Evolutionary conservation across 192 early-diverging fungal species (phyloP), one percentile per base, ranked within the genome.

Genomic region (Rhizophagus clarus): DNA sequence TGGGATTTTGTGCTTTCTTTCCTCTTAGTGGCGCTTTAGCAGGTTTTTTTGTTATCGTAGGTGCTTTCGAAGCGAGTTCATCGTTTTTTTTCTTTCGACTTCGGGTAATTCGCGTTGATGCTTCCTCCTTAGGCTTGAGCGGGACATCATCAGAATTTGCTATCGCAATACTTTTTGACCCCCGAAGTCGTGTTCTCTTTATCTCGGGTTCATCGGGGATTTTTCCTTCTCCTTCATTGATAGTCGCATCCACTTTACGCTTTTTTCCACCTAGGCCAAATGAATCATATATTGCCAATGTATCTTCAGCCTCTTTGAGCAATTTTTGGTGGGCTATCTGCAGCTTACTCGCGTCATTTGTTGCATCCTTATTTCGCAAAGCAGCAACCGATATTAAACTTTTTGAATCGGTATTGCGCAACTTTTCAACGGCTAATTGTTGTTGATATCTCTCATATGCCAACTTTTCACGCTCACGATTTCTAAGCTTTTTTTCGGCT

Each of bases 371-470:
- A 31, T 80, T 82, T 51, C 85, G 77, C 26, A 86, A 83, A 7
- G 85, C 81, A 22, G 83, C 82, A 32, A 84, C 77, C 9, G 85
- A 82, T 76, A 86, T 83, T 61, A 86, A 63, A n/a, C 82, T 83
- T 61, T 86, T 86, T 47, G 81, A 82, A 34, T 90, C 88, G 56
- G 87, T 87, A 37, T 84, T 87, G 9, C 84, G 80, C 31, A 90
- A 76, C 26, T 84, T 83, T 61, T 88, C 87, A 8, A 90, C 87
- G 7, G 85, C 74, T 67, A 85, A 79, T 62, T 87, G 82, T 45
- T 90, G 89, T 60, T 90, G 89, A 34, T 89, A 88, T 83, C 88
- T 81, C 45, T 85, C 88, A 32, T 90, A 87, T 15, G 80, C 79
- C 40, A 90, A 68, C 29, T 84, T 84, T 80, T 90, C 89, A 63